phyloP scores from a whole-genome alignment of 768 basidiomycete genomes.

The Cystobasidiopsis lactophilus region DNA sequence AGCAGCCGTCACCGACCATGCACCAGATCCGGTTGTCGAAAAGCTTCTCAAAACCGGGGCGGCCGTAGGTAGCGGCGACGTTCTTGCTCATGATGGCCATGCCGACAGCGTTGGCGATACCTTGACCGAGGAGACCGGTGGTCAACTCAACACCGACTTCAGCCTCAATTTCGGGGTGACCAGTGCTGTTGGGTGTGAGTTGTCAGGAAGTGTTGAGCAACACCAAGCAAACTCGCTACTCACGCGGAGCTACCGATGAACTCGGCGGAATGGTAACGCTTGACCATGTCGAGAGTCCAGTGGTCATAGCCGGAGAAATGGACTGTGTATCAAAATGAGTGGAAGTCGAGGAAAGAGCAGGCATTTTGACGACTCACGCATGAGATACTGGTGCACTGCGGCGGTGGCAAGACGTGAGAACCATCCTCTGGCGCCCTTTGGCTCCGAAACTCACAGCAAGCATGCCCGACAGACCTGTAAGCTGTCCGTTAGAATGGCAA shows the following conservation, averaged over 20 bases:
- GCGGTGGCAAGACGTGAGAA: slow-evolving; percentile 21
- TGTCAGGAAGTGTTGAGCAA: slow-evolving; percentile 46
- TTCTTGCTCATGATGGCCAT: slow-evolving; percentile 84
- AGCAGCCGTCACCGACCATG: slow-evolving; percentile 83
- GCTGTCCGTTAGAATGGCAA: too few species aligned
- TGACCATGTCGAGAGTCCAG: slow-evolving; percentile 56
- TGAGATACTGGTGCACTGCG: slow-evolving; percentile 81
- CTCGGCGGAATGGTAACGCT: background rate
- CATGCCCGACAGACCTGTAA: too few species aligned
- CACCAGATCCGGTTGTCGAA: slow-evolving; percentile 35
- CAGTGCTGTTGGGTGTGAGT: slow-evolving; percentile 68
- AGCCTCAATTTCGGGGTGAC: slow-evolving; percentile 63
- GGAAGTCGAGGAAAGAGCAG: too few species aligned
- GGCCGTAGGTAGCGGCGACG: slow-evolving; percentile 72
- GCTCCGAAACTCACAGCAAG: too few species aligned
- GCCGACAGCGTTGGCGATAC: slow-evolving; percentile 80
- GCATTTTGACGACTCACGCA: too few species aligned
- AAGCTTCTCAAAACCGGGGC: slow-evolving; percentile 41
- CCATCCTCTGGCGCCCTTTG: too few species aligned
- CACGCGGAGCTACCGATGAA: background rate
- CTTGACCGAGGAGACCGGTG: slow-evolving; percentile 82
- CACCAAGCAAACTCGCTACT: background rate
- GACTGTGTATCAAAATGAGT: too few species aligned
- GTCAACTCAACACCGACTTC: slow-evolving; percentile 56
- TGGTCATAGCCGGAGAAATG: slow-evolving; percentile 84